These are phyloP conservation scores for Zygotorulaspora florentina DNA, from an alignment of 805 yeast genomes.

Conservation along the genomic window DNA sequence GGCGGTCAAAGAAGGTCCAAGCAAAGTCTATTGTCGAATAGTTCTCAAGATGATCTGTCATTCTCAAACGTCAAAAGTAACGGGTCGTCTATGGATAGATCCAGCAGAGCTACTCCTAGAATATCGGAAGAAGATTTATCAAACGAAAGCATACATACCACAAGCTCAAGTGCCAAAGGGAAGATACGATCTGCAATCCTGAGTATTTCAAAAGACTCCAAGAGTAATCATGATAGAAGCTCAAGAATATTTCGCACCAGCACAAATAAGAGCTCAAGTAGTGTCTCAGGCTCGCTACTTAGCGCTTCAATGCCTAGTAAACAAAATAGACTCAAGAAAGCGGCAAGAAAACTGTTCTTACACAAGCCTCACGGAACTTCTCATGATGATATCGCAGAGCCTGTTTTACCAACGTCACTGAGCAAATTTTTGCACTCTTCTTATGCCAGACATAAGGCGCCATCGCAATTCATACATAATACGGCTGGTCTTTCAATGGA, in stretches of 20 bases:
- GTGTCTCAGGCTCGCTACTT: constrained; percentile 10
- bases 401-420: constrained; percentile 26
- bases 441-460: constrained; percentile 30
- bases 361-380: constrained; percentile 20
- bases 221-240: constrained; percentile 12
- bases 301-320: constrained; percentile 13
- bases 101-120: constrained; percentile 5
- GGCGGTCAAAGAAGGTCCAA: constrained; percentile 22
- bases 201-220: constrained; percentile 12
- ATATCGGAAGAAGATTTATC: constrained; percentile 15
- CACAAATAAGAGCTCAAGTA: constrained; percentile 8
- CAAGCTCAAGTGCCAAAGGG: constrained; percentile 14
- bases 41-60: constrained; percentile 11
- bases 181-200: constrained; percentile 12
- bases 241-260: constrained; percentile 16
- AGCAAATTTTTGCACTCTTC: constrained; percentile 34
- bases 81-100: constrained; percentile 6
- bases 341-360: constrained; percentile 28
- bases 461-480: constrained; percentile 31
- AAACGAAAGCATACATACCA: constrained; percentile 15
- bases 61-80: constrained; percentile 10
- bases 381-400: constrained; percentile 22
- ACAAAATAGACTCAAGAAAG: constrained; percentile 19
- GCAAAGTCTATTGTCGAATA: constrained; percentile 14
- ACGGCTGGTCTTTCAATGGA: constrained; percentile 25